Evolutionary conservation across 768 basidiomycete species (phyloP).

Genomic region (Rhodotorula graminis): DNA sequence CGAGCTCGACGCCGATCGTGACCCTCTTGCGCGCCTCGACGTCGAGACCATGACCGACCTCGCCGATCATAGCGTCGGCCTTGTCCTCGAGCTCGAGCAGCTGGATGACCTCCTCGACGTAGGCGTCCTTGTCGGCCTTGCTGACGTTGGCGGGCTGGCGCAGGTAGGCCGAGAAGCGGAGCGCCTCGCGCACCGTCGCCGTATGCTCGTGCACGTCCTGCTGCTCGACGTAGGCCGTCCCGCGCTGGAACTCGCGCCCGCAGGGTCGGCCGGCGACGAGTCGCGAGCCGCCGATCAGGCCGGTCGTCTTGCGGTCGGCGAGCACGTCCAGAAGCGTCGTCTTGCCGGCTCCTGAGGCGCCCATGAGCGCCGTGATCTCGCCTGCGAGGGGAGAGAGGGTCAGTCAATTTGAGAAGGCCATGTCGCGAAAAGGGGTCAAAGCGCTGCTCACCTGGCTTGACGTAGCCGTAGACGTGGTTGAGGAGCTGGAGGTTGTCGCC

Average conservation of each 20-base stretch:
- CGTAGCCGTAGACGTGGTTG: slow-evolving; percentile 48
- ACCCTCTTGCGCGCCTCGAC: slow-evolving; percentile 42
- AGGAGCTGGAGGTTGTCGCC: slow-evolving; percentile 37
- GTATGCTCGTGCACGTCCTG: slow-evolving; percentile 72
- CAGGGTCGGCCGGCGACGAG: slow-evolving; percentile 63
- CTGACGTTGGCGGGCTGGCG: slow-evolving; percentile 40
- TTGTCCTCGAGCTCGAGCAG: slow-evolving; percentile 78
- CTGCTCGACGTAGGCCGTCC: slow-evolving; percentile 70
- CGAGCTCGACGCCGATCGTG: slow-evolving; percentile 75
- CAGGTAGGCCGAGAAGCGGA: slow-evolving; percentile 43
- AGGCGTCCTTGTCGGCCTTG: slow-evolving; percentile 44
- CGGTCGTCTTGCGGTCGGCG: slow-evolving; percentile 57
- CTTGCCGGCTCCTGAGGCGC: slow-evolving; percentile 69
- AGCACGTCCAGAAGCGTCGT: slow-evolving; percentile 62
- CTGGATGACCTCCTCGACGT: slow-evolving; percentile 61
- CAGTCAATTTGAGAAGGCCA: not conserved
- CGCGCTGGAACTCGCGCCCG: slow-evolving; percentile 56
- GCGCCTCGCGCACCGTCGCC: slow-evolving; percentile 52
- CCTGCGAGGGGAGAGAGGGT: slow-evolving; percentile 47
- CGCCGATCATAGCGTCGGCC: slow-evolving; percentile 69
- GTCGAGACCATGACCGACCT: slow-evolving; percentile 45
- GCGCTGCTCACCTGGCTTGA: slow-evolving; percentile 50
- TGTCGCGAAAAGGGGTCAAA: not conserved
- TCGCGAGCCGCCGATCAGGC: slow-evolving; percentile 66
- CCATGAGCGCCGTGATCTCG: slow-evolving; percentile 79